Evolutionary conservation across 208 protist species (phyloP).

Genomic region (Acanthamoeba pearcei): DNA sequence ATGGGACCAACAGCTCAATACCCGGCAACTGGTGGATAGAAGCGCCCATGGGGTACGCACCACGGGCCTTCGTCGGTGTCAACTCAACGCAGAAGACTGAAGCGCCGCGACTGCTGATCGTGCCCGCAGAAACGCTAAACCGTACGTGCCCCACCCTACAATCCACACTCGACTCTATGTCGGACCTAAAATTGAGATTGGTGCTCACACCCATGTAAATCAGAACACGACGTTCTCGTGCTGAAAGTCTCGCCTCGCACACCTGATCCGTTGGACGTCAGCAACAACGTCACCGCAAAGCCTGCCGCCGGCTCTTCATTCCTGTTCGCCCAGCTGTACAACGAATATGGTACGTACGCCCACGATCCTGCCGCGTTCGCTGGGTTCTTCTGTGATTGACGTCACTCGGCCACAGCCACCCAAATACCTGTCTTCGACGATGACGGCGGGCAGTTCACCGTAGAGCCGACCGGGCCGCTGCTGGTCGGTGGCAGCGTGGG

Average conservation of each 20-base stretch:
- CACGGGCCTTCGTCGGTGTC: neutral
- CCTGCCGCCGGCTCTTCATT: neutral
- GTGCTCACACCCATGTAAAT: neutral
- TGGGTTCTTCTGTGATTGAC: neutral
- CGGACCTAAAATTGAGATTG: neutral
- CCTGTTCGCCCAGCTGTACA: slow-evolving; percentile 15
- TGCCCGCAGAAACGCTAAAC: neutral
- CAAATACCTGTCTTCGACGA: neutral
- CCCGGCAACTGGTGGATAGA: slow-evolving; percentile 15
- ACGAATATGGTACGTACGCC: slow-evolving; percentile 10
- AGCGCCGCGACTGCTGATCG: neutral
- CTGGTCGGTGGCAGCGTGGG: neutral
- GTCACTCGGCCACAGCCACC: neutral
- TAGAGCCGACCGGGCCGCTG: neutral
- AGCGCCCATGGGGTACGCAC: neutral
- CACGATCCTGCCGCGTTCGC: no score
- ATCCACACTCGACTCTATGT: neutral
- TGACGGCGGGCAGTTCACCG: neutral
- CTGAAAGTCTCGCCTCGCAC: neutral
- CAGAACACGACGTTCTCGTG: neutral
- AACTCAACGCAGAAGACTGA: neutral
- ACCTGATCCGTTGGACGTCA: neutral
- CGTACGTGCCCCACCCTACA: neutral
- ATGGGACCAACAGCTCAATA: neutral
- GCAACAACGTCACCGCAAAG: neutral